Evolutionary conservation across 306 rosid species (phyloP).

Genomic region (Nissolia schottii): DNA sequence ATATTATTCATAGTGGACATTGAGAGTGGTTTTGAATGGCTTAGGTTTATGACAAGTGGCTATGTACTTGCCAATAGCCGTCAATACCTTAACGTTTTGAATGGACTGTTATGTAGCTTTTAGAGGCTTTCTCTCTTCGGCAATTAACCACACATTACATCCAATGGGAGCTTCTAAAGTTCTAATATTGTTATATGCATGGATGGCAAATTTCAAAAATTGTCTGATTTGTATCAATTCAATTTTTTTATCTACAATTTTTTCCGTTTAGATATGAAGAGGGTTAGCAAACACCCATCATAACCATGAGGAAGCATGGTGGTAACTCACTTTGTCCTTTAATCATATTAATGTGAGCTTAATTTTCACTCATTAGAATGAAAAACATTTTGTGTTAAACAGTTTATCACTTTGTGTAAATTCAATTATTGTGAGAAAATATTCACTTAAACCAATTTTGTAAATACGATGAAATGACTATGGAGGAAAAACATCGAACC

Average conservation of each 20-base stretch:
- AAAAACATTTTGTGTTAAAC: too few species aligned
- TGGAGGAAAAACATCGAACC: neutral
- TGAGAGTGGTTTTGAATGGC: slow-evolving; percentile 6
- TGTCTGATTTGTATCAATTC: neutral
- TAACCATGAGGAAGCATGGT: too few species aligned
- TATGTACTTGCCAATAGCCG: slow-evolving; percentile 22
- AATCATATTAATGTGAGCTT: too few species aligned
- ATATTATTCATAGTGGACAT: neutral
- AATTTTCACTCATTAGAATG: too few species aligned
- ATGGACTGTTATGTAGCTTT: neutral
- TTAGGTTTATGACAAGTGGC: slow-evolving; percentile 30
- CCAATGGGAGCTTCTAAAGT: neutral
- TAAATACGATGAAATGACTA: neutral
- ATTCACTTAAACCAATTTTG: neutral
- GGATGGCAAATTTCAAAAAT: neutral
- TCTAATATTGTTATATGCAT: neutral
- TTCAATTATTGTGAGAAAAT: too few species aligned
- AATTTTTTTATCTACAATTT: neutral
- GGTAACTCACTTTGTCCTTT: too few species aligned
- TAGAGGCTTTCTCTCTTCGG: neutral
- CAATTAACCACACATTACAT: slow-evolving; percentile 17
- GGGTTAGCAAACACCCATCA: neutral
- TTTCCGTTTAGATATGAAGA: neutral
- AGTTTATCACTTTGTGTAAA: too few species aligned
- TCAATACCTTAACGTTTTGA: neutral